Evolutionary conservation across 2,329 filamentous ascomycete genomes (phyloP), one percentile per base, ranked within the genome.

Genomic region (Trichoderma harzianum): DNA sequence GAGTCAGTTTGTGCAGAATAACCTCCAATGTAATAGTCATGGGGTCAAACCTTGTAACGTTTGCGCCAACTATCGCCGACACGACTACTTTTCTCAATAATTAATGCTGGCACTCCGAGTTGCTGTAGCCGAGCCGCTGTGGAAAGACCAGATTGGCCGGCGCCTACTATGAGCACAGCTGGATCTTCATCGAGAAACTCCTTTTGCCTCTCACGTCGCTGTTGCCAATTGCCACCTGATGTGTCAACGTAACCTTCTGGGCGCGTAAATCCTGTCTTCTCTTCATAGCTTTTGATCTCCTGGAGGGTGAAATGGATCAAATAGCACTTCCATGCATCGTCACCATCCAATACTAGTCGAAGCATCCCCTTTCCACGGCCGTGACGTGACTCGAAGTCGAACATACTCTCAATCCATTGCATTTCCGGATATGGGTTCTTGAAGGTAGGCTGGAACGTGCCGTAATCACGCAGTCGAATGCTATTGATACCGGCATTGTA

Each of bases 11-110:
- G 28, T 34, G 18, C 7, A 51, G 12, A 3, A 39, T 21, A 14
- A 18, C 14, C 24, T 47, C 5, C 3, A 2, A 5, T 21, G 6
- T 16, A 26, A 65, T 21, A n/a, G n/a, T 21, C 10, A 11, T 10
- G 16, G 7, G 24, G 18, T 57, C 30, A n/a, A 47, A 68, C 51
- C 73, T 88, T 85, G 74, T 92, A 91, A 55, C 90, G 80, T 51
- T 84, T 83, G n/a, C 89, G 84, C 90, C 90, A 92, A 76, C 88
- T 91, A 74, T 91, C 89, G 8, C 90, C 90, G 0, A 92, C 64
- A 81, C 84, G 82, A 0, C 85, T 81, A 70, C 89, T 87, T 16
- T 43, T 60, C n/a, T 60, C 65, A 24, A 26, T 83, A 81, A 75
- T 91, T 89, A 26, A 91, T 81, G 24, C 91, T 76, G 2, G 91